Base-by-base conservation (phyloP, 2,329 filamentous ascomycete species). In the Neonectria hederae region DNA sequence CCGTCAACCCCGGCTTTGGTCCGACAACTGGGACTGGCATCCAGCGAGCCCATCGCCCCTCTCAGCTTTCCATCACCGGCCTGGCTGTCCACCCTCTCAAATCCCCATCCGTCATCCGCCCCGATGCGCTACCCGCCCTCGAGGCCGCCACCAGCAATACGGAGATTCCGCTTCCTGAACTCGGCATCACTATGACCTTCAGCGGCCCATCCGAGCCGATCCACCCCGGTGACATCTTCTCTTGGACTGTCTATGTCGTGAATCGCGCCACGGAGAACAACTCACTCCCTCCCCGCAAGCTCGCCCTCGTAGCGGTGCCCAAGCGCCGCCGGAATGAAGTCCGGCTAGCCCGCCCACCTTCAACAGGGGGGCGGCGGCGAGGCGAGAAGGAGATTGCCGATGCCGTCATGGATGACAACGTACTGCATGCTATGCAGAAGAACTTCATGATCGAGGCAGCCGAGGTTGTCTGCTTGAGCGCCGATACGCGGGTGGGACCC, bases 171-270 rank as follows among this genome's bases (percentile, higher is more conserved):
- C 75, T 87, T 42, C 84, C 85, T 3, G 86, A 90, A 63, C 87
- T 92, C 54, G 91, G 91, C 63, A 86, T 95, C 62, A 92, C 90
- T 38, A 88, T 95, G 80, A 93, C 90, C 43, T 90, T 96, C 74
- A 87, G 86, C 6, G 89, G 86, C 0, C 90, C 91, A 35, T 65
- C 77, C 13, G 73, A 78, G 22, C 82, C 84, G 57, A 82, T 92
- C 24, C 83, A 82, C 62, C 85, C 89, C 0, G 90, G 90, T 40
- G 84, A 92, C 49, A 82, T 89, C 54, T 94, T 96, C 76, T 81
- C 83, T 43, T 93, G 92, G 89, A 86, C 85, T 35, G 84, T 94
- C 17, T 91, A 93, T 73, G 89, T 94, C 40, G 90, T 93, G 68
- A 96, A 95, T 76, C 87, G 90, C 53, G 88, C 86, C 51, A 80